A percentile compares a stretch with the other conserved stretches of the same genome.
Evolutionary conservation across 2,329 filamentous ascomycete species (phyloP).

Genomic region (Pseudogymnoascus sp.): DNA sequence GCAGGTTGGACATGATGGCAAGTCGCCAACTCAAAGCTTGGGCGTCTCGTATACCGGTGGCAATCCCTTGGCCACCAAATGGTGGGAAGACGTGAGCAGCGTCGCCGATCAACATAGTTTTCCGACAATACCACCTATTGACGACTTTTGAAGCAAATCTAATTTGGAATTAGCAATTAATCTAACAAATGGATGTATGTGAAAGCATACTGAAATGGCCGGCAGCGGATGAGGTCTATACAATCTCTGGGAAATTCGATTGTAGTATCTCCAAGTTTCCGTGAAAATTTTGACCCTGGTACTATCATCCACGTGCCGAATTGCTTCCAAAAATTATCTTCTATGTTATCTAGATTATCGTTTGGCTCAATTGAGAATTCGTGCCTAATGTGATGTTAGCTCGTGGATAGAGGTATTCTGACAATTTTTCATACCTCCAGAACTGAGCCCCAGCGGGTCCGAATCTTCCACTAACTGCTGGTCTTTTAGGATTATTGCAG

Average conservation of each 20-base stretch:
- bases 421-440: conserved; percentile 33
- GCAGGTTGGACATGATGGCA: conserved; percentile 8
- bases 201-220: conserved; percentile 24
- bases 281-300: conserved; percentile 1
- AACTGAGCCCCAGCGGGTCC: conserved; percentile 33
- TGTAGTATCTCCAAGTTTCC: conserved; percentile 29
- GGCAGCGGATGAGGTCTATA: conserved; percentile 29
- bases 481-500: conserved; percentile 33
- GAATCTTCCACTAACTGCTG: conserved; percentile 38
- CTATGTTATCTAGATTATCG: neutral
- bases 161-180: conserved; percentile 18
- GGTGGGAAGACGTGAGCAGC: conserved; percentile 36
- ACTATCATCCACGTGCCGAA: neutral
- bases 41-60: conserved; percentile 12
- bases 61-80: conserved; percentile 19
- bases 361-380: neutral
- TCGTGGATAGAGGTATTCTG: neutral
- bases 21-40: conserved; percentile 13
- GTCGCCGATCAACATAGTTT: conserved; percentile 31
- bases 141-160: conserved; percentile 9
- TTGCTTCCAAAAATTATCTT: conserved; percentile 1
- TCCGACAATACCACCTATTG: conserved; percentile 29
- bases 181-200: conserved; percentile 24
- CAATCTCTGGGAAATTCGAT: conserved; percentile 30
- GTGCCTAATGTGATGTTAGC: neutral